Conservation (phyloP, 2,329 filamentous ascomycete genomes). For the Aaosphaeria arxii region DNA sequence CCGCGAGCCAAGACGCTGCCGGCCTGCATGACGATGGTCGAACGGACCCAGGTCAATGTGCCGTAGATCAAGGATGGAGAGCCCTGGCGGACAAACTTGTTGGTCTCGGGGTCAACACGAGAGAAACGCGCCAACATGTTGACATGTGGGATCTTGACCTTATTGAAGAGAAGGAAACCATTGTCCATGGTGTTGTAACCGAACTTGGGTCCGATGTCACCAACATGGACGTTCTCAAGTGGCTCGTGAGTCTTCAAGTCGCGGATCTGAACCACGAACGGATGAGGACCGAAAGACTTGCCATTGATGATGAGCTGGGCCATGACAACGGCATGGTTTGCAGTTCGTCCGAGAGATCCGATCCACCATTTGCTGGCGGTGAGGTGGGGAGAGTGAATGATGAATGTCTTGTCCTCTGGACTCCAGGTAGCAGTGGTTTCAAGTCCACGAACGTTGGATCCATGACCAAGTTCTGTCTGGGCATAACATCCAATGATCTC, state of each 20-base stretch:
- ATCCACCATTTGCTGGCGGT: slow-evolving; percentile 86
- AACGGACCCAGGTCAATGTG: slow-evolving; percentile 72
- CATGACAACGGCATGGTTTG: slow-evolving; percentile 77
- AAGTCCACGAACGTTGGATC: slow-evolving; percentile 62
- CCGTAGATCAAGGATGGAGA: slow-evolving; percentile 70
- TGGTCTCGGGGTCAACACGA: slow-evolving; percentile 63
- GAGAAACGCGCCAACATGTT: slow-evolving; percentile 73
- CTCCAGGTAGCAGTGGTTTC: slow-evolving; percentile 75
- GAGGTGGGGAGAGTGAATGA: slow-evolving; percentile 68
- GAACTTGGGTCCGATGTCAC: slow-evolving; percentile 78
- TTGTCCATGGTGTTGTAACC: slow-evolving; percentile 83
- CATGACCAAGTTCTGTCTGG: slow-evolving; percentile 77
- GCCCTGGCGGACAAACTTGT: slow-evolving; percentile 65
- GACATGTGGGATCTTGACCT: slow-evolving; percentile 70
- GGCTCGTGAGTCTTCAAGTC: slow-evolving; percentile 52
- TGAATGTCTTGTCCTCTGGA: slow-evolving; percentile 69
- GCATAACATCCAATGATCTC: slow-evolving; percentile 76
- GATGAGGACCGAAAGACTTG: slow-evolving; percentile 70
- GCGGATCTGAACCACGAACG: slow-evolving; percentile 71
- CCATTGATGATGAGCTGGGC: slow-evolving; percentile 69
- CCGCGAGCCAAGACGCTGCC: slow-evolving; percentile 70
- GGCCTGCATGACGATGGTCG: slow-evolving; percentile 70
- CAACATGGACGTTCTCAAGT: slow-evolving; percentile 59
- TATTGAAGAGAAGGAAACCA: slow-evolving; percentile 73
- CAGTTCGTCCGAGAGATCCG: slow-evolving; percentile 70